Percentiles rank a stretch among this genome's conserved stretches.
Evolutionary conservation across 768 basidiomycete genomes (phyloP).

Genomic region (Suillus sp.): DNA sequence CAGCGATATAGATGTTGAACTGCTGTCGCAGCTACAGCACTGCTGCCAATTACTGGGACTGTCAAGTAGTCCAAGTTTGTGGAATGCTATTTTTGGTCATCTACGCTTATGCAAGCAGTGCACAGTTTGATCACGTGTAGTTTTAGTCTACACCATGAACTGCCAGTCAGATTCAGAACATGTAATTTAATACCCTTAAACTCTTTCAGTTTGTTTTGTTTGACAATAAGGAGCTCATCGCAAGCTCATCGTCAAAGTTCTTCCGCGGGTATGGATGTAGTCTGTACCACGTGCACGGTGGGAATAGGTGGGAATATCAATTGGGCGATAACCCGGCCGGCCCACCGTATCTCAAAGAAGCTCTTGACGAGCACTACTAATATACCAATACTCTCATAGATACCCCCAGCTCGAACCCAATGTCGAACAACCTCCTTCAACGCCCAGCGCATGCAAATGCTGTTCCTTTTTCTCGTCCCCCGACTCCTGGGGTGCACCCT

Average conservation of each 20-base stretch:
- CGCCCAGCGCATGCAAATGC: conserved; percentile 16
- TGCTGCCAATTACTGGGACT: conserved; percentile 2
- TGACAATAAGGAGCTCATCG: neutral
- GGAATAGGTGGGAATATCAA: neutral
- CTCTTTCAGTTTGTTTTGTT: neutral
- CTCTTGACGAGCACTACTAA: neutral
- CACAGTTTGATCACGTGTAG: neutral
- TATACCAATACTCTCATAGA: conserved; percentile 1
- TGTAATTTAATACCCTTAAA: neutral
- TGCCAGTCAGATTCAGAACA: too few relatives aligned
- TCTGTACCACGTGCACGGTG: neutral
- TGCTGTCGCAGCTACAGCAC: conserved; percentile 7
- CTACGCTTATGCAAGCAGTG: neutral
- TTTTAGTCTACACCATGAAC: neutral
- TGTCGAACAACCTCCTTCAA: conserved; percentile 13
- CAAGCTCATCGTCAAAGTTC: neutral
- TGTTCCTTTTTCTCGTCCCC: conserved; percentile 62
- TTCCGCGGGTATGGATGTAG: neutral
- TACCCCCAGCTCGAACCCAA: conserved; percentile 5
- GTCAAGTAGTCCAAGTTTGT: neutral
- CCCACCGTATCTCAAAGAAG: neutral
- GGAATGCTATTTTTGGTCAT: neutral
- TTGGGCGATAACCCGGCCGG: neutral
- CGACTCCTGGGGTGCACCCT: conserved; percentile 45
- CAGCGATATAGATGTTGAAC: conserved; percentile 6